Evolutionary conservation across 1,284 basidiomycete genomes (phyloP), one percentile per base, ranked within the genome.

Genomic region (Ustilago curta): DNA sequence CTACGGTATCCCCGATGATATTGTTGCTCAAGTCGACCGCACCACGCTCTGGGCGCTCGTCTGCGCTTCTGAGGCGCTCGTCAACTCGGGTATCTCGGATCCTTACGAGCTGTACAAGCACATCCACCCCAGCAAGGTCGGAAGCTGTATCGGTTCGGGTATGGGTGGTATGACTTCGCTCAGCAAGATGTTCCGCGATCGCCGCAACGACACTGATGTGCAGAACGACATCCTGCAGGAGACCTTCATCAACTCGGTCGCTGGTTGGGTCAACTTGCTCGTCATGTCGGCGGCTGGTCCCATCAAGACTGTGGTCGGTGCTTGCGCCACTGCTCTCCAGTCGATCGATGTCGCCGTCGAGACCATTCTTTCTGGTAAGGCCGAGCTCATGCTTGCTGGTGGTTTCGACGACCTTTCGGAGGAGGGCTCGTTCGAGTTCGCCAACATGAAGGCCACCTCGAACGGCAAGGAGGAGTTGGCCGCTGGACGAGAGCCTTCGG

Each of bases 371-470:
- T 92, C 92, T 5, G 93, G 95, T 80, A 99, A 99, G 86, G 96
- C 96, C 52, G 98, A 98, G 88, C 91, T 99, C 84, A 99, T 99
- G 97, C 91, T 99, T 73, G 93, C 96, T 45, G 97, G 97, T 87
- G 97, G 96, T 65, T 97, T 95, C 87, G 97, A 99, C 83, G 97
- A 99, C 86, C 90, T 98, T 84, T 93, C 92, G 78, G 97, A 99
- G 86, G 95, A 97, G 86, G 95, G 95, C 23, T 96, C 95, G 19
- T 96, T 90, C 86, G 95, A 97, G 87, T 86, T 86, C 86, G 96
- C 95, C 62, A 98, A 98, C 88, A 99, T 99, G 97, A 97, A 97
- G 87, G 97, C 97, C 7, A 99, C 97, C 8, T 95, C 93, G 86
- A 97, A 96, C 84, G 92, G 95, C 6, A 93, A 95, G 86, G 93